phyloP scores from a whole-genome alignment of 2,329 filamentous ascomycete species.

The Didymella segeticola region DNA sequence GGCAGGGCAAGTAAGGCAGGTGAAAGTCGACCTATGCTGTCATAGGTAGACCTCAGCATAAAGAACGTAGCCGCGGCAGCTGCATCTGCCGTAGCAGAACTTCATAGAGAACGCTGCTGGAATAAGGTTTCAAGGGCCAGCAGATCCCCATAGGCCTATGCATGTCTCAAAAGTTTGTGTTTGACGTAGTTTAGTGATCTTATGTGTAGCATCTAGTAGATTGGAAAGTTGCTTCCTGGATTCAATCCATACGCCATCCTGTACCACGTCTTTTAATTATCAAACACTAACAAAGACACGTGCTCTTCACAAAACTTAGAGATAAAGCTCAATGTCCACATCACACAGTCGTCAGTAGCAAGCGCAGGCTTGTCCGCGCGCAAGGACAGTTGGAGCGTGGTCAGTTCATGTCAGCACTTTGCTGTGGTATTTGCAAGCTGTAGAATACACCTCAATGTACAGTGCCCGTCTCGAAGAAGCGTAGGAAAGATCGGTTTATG shows the following conservation, averaged over 20 bases:
- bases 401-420: conserved; percentile 12
- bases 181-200: neutral
- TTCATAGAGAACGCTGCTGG: too few species aligned
- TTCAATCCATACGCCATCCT: neutral
- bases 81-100: conserved; percentile 1
- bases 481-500: conserved; percentile 25
- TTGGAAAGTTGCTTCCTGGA: neutral
- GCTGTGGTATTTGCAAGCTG: conserved; percentile 36
- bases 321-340: neutral
- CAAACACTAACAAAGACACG: too few species aligned
- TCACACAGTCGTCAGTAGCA: neutral
- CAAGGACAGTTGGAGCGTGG: neutral
- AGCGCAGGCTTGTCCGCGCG: neutral
- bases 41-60: conserved; percentile 4
- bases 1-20: conserved; percentile 4
- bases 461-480: conserved; percentile 31
- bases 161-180: too few species aligned
- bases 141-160: too few species aligned
- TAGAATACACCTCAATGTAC: conserved; percentile 48
- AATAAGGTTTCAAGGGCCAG: neutral
- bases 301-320: neutral
- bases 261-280: neutral
- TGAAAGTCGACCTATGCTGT: conserved; percentile 14
- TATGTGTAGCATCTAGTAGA: too few species aligned
- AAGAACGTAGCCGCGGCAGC: conserved; percentile 5